Percentiles rank a stretch among this genome's conserved stretches.
phyloP scores from a whole-genome alignment of 2,329 filamentous ascomycete species.

The Diaporthe destruens region DNA sequence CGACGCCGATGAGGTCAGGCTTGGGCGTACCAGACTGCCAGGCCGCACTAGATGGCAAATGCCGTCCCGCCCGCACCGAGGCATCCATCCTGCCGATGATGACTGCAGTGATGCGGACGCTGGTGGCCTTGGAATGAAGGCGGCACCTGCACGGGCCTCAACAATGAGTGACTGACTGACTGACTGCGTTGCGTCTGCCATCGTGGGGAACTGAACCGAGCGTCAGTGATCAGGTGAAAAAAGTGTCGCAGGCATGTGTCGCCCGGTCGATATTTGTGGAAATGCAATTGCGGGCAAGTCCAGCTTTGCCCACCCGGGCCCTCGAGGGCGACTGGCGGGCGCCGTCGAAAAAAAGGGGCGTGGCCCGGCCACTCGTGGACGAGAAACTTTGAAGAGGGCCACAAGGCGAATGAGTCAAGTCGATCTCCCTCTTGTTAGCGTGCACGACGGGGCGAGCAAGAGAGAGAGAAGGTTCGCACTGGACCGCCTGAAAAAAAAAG shows the following conservation, averaged over 20 bases:
- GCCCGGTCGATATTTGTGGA: conserved; percentile 7
- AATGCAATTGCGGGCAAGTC: conserved; percentile 9
- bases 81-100: background rate
- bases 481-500: background rate
- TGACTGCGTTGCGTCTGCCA: background rate
- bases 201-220: background rate
- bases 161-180: too few relatives aligned
- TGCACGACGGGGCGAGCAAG: background rate
- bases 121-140: background rate
- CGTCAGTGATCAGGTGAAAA: conserved; percentile 18
- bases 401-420: conserved; percentile 20
- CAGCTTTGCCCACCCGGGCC: background rate
- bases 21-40: too few relatives aligned
- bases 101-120: background rate
- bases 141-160: background rate
- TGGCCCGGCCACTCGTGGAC: background rate
- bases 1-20: background rate
- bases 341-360: conserved; percentile 2
- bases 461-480: conserved; percentile 10
- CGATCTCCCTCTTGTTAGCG: conserved; percentile 14
- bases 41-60: background rate
- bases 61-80: background rate
- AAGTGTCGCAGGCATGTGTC: conserved; percentile 9
- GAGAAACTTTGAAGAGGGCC: too few relatives aligned
- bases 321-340: conserved; percentile 20